Base-by-base conservation (phyloP, 208 protist genomes). In the Crithidia sp. region DNA sequence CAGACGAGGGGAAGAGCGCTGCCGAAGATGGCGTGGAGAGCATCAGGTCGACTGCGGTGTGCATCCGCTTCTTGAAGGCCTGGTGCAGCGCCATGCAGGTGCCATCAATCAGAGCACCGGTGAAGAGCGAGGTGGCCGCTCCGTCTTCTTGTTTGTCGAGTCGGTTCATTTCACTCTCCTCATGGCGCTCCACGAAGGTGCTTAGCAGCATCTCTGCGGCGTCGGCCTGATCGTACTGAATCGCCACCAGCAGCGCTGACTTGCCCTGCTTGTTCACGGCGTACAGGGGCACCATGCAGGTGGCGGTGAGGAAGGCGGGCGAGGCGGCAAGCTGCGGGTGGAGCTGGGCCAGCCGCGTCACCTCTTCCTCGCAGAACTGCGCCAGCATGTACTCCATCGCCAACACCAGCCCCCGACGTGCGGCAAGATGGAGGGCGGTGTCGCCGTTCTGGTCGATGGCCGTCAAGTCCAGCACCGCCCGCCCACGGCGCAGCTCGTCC, bases 311-410 rank as follows among this genome's bases (percentile, higher is more conserved):
- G 44, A 66, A 74, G 4, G 77, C 71, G 2, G 55, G 53, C 37
- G 67, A 74, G 12, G 53, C 16, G 19, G 43, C 13, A 8, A 79
- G 44, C 55, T 60, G 50, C 7, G 71, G 54, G 45, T 76, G 77
- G 58, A 83, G 55, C 61, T 58, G 43, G 7, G 49, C 59, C 7
- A 79, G 71, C 41, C 75, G 65, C 64, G 80, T 61, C 55, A 95
- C 81, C 71, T 95, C 90, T 59, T 90, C 84, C 16, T 89, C 82
- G 53, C 76, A 81, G 67, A 92, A 95, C 68, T 93, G 87, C 58
- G 77, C 66, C 44, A 93, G 80, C 53, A 95, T 90, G 83, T 95
- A 93, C 68, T 95, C 90, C 59, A 93, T 82, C 28, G 87, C 84
- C 7, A 81, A 60, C 37, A 81, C 66, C 67, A 91, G 79, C 28